Conservation (phyloP, 192 early-diverging fungal species). For the Fimicolochytrium jonesii region DNA sequence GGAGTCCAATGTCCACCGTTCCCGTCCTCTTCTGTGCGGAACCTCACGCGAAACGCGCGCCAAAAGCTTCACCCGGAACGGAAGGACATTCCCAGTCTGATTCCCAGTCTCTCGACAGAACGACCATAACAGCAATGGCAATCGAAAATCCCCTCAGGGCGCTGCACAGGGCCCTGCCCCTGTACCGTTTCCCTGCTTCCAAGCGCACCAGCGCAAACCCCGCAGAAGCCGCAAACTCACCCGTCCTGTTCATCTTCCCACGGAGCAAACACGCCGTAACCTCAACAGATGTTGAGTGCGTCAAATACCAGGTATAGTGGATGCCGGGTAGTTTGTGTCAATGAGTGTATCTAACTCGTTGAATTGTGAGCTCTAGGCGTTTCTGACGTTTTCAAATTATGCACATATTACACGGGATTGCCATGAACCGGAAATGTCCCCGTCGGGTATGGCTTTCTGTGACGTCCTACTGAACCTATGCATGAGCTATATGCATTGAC, state of each 20-base stretch:
- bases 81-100: too few relatives aligned
- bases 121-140: too few relatives aligned
- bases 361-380: conserved; percentile 27
- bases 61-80: too few relatives aligned
- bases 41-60: too few relatives aligned
- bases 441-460: conserved; percentile 38
- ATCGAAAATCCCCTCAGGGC: too few relatives aligned
- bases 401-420: conserved; percentile 39
- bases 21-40: too few relatives aligned
- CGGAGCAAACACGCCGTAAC: conserved; percentile 29
- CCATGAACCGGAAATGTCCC: conserved; percentile 54
- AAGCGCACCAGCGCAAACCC: too few relatives aligned
- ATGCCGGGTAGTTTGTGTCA: background rate
- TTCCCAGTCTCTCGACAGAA: too few relatives aligned
- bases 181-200: too few relatives aligned
- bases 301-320: conserved; percentile 42
- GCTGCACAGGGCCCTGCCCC: too few relatives aligned
- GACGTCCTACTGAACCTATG: background rate
- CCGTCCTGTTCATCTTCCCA: conserved; percentile 52
- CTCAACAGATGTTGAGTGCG: conserved; percentile 48
- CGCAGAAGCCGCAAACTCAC: conserved; percentile 2
- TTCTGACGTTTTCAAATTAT: conserved; percentile 43
- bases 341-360: background rate
- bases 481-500: background rate
- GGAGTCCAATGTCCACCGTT: too few relatives aligned